A percentile compares a stretch with the other conserved stretches of the same genome.
Evolutionary conservation across 78 protist species (phyloP).

Genomic region (Dictyostelium capitatum): DNA sequence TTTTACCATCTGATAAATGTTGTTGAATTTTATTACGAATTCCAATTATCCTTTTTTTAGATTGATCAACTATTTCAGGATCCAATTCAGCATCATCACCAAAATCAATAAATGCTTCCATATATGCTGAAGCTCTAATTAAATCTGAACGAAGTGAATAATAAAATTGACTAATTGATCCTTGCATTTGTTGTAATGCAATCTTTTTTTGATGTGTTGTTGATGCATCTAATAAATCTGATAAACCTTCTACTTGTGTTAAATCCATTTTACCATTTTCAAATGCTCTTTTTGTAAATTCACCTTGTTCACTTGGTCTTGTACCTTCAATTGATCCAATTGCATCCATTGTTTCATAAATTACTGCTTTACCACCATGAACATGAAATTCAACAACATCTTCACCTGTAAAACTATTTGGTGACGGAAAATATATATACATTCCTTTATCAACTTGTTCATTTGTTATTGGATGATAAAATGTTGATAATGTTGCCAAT

Average conservation of each 20-base stretch:
- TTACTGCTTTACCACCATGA: slow-evolving; percentile 95
- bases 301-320: slow-evolving; percentile 91
- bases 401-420: slow-evolving; percentile 96
- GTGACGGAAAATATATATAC: slow-evolving; percentile 71
- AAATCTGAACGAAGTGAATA: slow-evolving; percentile 1
- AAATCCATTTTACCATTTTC: slow-evolving; percentile 92
- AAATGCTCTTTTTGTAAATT: slow-evolving; percentile 94
- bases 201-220: slow-evolving; percentile 90
- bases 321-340: slow-evolving; percentile 21
- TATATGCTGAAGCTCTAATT: slow-evolving; percentile 85
- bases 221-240: slow-evolving; percentile 92
- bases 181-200: slow-evolving; percentile 87
- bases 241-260: slow-evolving; percentile 91
- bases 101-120: slow-evolving; percentile 95
- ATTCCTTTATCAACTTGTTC: slow-evolving; percentile 63
- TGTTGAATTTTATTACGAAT: slow-evolving; percentile 29
- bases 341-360: slow-evolving; percentile 84
- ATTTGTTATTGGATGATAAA: slow-evolving; percentile 49
- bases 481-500: slow-evolving; percentile 2
- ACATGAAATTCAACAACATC: slow-evolving; percentile 94
- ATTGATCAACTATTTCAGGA: slow-evolving; percentile 70
- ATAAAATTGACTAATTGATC: slow-evolving; percentile 48
- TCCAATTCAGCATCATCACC: slow-evolving; percentile 94
- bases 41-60: not conserved
- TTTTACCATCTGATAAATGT: slow-evolving; percentile 80